Percentiles rank a stretch among this genome's conserved stretches.
Evolutionary conservation across 306 rosid species (phyloP).

Genomic region (Parietaria judaica): DNA sequence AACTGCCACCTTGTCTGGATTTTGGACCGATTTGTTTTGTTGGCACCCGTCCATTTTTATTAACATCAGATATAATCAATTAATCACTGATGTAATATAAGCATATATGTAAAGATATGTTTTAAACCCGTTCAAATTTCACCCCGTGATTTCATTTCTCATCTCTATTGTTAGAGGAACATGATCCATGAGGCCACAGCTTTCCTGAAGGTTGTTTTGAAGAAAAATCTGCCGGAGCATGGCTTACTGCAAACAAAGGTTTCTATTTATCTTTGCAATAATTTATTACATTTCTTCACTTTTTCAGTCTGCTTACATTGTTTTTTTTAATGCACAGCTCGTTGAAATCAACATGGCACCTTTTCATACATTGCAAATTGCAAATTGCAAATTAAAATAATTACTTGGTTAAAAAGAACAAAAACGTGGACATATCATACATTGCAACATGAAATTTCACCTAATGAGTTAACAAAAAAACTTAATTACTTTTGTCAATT

Average conservation of each 20-base stretch:
- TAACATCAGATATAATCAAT: too few relatives aligned
- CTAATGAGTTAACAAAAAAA: too few relatives aligned
- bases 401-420: too few relatives aligned
- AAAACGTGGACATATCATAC: too few relatives aligned
- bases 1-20: too few relatives aligned
- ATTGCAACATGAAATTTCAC: too few relatives aligned
- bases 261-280: constrained; percentile 8
- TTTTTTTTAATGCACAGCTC: constrained; percentile 41
- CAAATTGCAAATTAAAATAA: too few relatives aligned
- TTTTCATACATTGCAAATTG: too few relatives aligned
- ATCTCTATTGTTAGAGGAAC: constrained; percentile 57
- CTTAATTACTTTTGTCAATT: too few relatives aligned
- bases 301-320: constrained; percentile 16
- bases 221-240: constrained; percentile 94
- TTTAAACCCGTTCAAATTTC: neutral
- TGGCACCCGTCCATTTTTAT: too few relatives aligned
- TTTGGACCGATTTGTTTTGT: too few relatives aligned
- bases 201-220: constrained; percentile 82
- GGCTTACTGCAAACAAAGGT: constrained; percentile 93
- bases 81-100: neutral
- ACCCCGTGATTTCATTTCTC: constrained; percentile 5
- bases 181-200: constrained; percentile 99
- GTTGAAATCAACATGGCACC: constrained; percentile 93
- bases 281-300: constrained; percentile 8
- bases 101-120: neutral